Evolutionary conservation across 2,329 filamentous ascomycete genomes (phyloP).

Genomic region (Phyllosticta citribraziliensis): DNA sequence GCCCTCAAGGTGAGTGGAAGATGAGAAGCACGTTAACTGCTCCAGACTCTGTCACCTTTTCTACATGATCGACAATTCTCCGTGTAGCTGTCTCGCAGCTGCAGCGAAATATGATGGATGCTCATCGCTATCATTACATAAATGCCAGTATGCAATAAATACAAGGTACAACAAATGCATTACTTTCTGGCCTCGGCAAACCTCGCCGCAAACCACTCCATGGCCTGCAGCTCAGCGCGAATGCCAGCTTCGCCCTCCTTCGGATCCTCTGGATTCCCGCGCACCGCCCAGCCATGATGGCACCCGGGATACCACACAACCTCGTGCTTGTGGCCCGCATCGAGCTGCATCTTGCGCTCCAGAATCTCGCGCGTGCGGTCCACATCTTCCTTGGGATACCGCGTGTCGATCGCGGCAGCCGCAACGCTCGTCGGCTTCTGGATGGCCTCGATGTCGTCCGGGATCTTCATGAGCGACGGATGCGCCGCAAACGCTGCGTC

Average conservation of each 20-base stretch:
- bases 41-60: too few species aligned
- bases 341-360: constrained; percentile 20
- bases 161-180: not conserved
- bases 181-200: constrained; percentile 14
- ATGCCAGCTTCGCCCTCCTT: constrained; percentile 21
- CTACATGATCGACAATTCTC: too few species aligned
- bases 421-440: constrained; percentile 25
- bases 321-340: constrained; percentile 16
- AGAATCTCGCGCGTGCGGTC: constrained; percentile 24
- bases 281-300: constrained; percentile 28
- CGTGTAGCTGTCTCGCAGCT: too few species aligned
- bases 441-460: constrained; percentile 25
- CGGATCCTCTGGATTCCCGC: constrained; percentile 24
- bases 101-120: too few species aligned
- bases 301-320: constrained; percentile 27
- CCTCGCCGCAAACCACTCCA: constrained; percentile 28
- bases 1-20: too few species aligned
- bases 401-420: constrained; percentile 19
- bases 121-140: not conserved
- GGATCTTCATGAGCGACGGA: constrained; percentile 24
- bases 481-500: constrained; percentile 28
- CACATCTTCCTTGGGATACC: constrained; percentile 20
- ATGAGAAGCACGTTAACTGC: too few species aligned
- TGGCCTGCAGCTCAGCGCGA: constrained; percentile 29
- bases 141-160: not conserved